Percentiles rank a stretch among this genome's conserved stretches.
These are phyloP conservation scores for Camillea tinctor DNA, from an alignment of 2,329 filamentous ascomycete species.

Conservation along the genomic window DNA sequence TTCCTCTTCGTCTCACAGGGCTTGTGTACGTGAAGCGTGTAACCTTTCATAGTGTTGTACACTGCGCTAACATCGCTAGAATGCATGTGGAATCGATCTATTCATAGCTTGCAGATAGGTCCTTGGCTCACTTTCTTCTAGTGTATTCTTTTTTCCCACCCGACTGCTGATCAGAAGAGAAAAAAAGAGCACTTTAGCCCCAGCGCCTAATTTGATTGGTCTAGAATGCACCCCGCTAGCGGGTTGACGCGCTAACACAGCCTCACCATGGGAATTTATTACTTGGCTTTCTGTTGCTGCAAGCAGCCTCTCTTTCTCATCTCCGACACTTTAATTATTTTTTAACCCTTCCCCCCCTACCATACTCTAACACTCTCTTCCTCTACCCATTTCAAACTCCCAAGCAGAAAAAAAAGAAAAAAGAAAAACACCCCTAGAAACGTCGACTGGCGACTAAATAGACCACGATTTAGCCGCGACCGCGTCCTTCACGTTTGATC, in stretches of 20 bases:
- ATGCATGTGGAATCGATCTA: not conserved
- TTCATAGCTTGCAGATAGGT: not conserved
- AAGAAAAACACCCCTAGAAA: not conserved
- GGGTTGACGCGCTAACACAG: conserved; percentile 5
- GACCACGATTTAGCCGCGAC: conserved; percentile 14
- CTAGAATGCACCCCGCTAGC: not conserved
- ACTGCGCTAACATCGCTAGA: not conserved
- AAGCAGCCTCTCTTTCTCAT: not conserved
- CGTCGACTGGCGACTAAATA: conserved; percentile 4
- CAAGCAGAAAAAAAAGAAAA: no score
- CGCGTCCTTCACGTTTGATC: conserved; percentile 25
- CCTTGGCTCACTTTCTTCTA: not conserved
- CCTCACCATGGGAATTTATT: not conserved
- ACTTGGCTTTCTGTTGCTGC: not conserved
- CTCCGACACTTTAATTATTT: not conserved
- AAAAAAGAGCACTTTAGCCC: not conserved
- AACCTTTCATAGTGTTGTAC: no score
- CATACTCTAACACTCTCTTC: conserved; percentile 5
- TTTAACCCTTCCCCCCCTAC: not conserved
- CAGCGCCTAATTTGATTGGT: conserved; percentile 19
- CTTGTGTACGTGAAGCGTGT: not conserved
- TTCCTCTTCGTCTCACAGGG: no score
- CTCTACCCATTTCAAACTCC: not conserved
- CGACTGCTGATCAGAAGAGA: not conserved
- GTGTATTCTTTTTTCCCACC: not conserved